A percentile compares a stretch with the other conserved stretches of the same genome.
Evolutionary conservation across 1,139 yeast genomes (phyloP).

Genomic region (Zygoascus sp.): DNA sequence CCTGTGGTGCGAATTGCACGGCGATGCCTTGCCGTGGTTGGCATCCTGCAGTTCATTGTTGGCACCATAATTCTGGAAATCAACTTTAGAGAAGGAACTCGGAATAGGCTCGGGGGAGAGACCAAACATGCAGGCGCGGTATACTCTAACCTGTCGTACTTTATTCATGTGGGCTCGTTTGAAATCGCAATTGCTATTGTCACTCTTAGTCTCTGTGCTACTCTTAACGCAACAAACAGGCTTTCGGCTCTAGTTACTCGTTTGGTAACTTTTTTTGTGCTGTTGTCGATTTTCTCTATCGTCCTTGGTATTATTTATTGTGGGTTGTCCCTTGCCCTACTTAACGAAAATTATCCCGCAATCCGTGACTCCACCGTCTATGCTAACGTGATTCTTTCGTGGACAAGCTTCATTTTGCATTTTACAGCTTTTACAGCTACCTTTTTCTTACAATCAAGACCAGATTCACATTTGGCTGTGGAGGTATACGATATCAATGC

Average conservation of each 20-base stretch:
- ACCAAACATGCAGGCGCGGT: background rate
- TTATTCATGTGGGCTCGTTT: slow-evolving; percentile 9
- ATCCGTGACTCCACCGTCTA: slow-evolving; percentile 5
- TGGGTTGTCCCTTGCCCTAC: slow-evolving; percentile 1
- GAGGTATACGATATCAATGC: slow-evolving; percentile 36
- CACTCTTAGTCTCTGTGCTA: slow-evolving; percentile 11
- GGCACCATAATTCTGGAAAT: slow-evolving; percentile 19
- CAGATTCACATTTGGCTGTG: slow-evolving; percentile 33
- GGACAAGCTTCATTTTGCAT: slow-evolving; percentile 9
- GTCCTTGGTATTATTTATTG: slow-evolving; percentile 9
- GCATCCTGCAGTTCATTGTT: slow-evolving; percentile 27
- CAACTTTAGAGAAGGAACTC: slow-evolving; percentile 14
- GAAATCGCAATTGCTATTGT: slow-evolving; percentile 17
- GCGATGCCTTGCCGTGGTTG: slow-evolving; percentile 24
- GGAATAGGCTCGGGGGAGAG: background rate
- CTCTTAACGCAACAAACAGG: slow-evolving; percentile 1
- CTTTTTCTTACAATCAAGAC: slow-evolving; percentile 16
- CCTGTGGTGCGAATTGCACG: slow-evolving; percentile 26
- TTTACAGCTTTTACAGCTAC: slow-evolving; percentile 6
- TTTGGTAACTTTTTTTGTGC: slow-evolving; percentile 24
- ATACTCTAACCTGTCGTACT: slow-evolving; percentile 3
- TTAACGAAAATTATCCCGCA: background rate
- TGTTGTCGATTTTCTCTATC: slow-evolving; percentile 14
- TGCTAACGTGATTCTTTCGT: slow-evolving; percentile 5
- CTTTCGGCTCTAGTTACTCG: slow-evolving; percentile 19